phyloP scores from a whole-genome alignment of 176 grass and related monocot species.

The Oryza brachyantha region DNA sequence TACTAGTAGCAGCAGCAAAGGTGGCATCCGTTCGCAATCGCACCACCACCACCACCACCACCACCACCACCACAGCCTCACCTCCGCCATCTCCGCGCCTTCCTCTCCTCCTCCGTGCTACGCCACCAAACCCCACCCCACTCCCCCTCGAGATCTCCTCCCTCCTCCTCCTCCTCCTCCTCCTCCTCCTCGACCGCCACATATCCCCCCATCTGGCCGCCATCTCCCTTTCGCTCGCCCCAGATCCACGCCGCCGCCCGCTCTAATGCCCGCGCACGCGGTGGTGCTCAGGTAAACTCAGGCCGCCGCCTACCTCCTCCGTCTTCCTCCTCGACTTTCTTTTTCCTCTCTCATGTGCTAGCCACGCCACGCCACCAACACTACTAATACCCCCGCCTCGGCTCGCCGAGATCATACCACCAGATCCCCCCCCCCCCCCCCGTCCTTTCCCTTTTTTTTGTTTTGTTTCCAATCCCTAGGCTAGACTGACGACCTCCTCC shows the following conservation, averaged over 20 bases:
- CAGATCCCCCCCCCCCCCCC: conserved; percentile 40
- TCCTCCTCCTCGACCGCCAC: background rate
- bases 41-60: background rate
- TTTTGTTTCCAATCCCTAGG: background rate
- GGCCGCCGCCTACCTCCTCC: background rate
- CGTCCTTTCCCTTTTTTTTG: too few species aligned
- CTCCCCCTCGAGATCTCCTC: background rate
- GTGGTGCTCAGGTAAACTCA: conserved; percentile 24
- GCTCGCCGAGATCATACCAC: background rate
- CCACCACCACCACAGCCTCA: background rate
- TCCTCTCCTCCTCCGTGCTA: conserved; percentile 20
- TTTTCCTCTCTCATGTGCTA: background rate
- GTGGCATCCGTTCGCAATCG: background rate
- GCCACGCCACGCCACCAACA: background rate
- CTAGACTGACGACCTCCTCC: background rate
- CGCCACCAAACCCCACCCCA: conserved; percentile 30
- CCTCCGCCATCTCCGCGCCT: background rate
- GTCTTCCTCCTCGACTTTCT: background rate
- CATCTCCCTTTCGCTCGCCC: background rate
- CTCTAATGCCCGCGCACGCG: conserved; percentile 48
- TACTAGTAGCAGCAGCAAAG: too few species aligned
- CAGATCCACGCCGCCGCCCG: conserved; percentile 23
- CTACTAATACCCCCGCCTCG: conserved; percentile 5
- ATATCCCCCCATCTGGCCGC: background rate
- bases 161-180: background rate